Conservation (phyloP, 192 early-diverging fungal species). For the Allomyces macrogynus region DNA sequence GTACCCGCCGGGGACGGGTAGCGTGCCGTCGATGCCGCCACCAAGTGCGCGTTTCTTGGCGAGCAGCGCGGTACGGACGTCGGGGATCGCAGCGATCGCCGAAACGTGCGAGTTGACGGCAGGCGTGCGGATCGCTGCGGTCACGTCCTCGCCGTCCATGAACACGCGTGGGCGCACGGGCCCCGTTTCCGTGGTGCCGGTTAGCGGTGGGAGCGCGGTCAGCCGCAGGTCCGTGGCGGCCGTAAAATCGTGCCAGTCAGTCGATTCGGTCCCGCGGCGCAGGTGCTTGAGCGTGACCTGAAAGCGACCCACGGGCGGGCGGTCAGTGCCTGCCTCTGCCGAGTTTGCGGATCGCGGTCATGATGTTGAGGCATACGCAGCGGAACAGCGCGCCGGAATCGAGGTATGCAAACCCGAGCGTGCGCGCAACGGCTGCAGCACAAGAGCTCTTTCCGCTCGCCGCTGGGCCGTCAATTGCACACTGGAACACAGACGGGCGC, state of each 20-base stretch:
- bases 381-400: constrained; percentile 55
- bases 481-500: constrained; percentile 18
- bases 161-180: background rate
- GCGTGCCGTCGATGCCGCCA: background rate
- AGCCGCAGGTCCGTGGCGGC: constrained; percentile 15
- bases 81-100: constrained; percentile 32
- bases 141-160: constrained; percentile 44
- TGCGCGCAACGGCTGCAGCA: constrained; percentile 20
- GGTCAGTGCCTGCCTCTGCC: constrained; percentile 17
- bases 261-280: constrained; percentile 14
- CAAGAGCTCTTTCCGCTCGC: constrained; percentile 59
- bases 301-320: too few species aligned
- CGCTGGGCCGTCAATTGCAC: constrained; percentile 69
- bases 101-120: constrained; percentile 34
- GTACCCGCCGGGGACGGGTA: background rate
- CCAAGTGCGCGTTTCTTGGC: constrained; percentile 34
- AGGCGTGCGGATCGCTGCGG: constrained; percentile 30
- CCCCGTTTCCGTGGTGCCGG: constrained; percentile 3
- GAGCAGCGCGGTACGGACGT: constrained; percentile 28
- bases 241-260: constrained; percentile 8
- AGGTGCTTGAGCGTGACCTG: constrained; percentile 8
- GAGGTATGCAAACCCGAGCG: constrained; percentile 49
- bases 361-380: constrained; percentile 11
- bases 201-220: background rate
- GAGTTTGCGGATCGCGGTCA: background rate